Evolutionary conservation across 2,329 filamentous ascomycete genomes (phyloP).

Genomic region (Dendryphion nanum): DNA sequence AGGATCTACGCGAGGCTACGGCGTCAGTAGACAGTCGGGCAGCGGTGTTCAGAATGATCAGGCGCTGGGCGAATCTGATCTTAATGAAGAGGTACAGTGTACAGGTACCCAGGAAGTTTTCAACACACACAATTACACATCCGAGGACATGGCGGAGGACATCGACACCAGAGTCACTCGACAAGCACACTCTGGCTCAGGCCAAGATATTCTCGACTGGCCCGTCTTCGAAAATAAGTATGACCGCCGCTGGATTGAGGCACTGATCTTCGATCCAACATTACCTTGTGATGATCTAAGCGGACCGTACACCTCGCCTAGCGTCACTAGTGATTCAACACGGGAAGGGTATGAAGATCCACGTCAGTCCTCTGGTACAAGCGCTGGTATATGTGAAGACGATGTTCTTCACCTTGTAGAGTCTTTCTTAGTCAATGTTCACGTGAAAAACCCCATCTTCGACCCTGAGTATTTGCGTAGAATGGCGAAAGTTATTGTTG

Average conservation of each 20-base stretch:
- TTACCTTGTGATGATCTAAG: constrained; percentile 3
- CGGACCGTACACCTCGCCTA: background rate
- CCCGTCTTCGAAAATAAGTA: constrained; percentile 25
- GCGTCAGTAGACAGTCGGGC: background rate
- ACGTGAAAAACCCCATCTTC: constrained; percentile 36
- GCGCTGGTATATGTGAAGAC: constrained; percentile 21
- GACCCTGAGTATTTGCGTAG: constrained; percentile 20
- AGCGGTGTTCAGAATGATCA: background rate
- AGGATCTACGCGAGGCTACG: background rate
- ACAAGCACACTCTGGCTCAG: background rate
- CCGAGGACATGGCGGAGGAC: too few species aligned
- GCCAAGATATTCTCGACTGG: constrained; percentile 30
- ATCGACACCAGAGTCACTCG: background rate
- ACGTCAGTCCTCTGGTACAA: background rate
- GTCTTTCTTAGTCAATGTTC: constrained; percentile 29
- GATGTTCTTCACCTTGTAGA: constrained; percentile 26
- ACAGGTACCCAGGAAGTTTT: too few species aligned
- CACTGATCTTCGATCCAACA: constrained; percentile 11
- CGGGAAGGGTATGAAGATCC: background rate
- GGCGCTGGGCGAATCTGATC: too few species aligned
- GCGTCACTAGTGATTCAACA: background rate
- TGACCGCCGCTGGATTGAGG: constrained; percentile 12
- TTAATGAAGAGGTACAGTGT: too few species aligned
- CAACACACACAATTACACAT: too few species aligned
- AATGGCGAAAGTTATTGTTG: constrained; percentile 18